Base-by-base conservation (phyloP, 2,329 filamentous ascomycete species). In the Leptographium procerum region DNA sequence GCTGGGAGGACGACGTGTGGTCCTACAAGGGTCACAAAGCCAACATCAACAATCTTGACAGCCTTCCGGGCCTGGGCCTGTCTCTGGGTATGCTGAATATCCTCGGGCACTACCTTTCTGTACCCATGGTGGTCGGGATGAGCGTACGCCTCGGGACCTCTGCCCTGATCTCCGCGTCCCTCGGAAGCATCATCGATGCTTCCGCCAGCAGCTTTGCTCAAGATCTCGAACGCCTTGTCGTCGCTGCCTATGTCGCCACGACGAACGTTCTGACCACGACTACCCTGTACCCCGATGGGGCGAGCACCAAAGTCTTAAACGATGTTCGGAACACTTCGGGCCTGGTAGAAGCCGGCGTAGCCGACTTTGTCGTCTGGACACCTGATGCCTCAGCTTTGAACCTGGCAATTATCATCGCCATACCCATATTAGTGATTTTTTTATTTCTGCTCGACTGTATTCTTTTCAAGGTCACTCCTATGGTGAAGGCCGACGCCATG, bases 1-100 rank as follows among this genome's bases (percentile, higher is more conserved):
- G 64, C 52, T 66, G 64, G 66, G 59, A 68, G 56, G 62, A 63
- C 33, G 60, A 64, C 52, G 59, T 66, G 19, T 68, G 66, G 66
- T 63, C 61, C 2, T 67, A 65, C 50, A 2, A 56, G 22, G 62
- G 58, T 22, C 47, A 59, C 6, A 63, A 54, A 45, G 62, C 57
- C 34, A 61, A 60, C 22, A 58, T 65, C 50, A 56, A 34, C 16
- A 45, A 22, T 4, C 54, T 66, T 16, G 57, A 57, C 43, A 55
- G 36, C 34, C 59, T 66, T 4, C 64, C 64, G 11, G 64, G 64
- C 16, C 56, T 66, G 2, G 54, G 58, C 10, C 47, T 66, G 33
- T 60, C 64, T 1, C 33, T 50, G 2, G 56, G 34, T 3, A 56
- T 66, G 29, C 62, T 59, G 43, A 13, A 50, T 6, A 48, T 65